Evolutionary conservation across 495 filamentous ascomycete genomes (phyloP), one percentile per base, ranked within the genome.

Genomic region (Aspergillus olivimuriae): DNA sequence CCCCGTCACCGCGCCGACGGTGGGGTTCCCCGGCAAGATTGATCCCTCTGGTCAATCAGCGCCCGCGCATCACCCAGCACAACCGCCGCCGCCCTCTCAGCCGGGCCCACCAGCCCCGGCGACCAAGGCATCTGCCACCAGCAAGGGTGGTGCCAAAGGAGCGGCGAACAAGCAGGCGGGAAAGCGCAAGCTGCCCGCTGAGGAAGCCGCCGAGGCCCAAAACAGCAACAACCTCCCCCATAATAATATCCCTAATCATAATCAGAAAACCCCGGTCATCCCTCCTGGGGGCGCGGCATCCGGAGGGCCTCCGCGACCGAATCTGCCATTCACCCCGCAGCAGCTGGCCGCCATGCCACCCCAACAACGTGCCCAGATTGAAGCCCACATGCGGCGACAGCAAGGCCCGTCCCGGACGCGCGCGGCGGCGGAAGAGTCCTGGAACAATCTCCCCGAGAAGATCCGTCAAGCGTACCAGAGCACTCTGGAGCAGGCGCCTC

Each of bases 151-250:
- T 34, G 53, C 39, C 1, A 69, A 68, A 38, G 44, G 30, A 12
- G 44, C 49, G 2, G 69, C 64, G 36, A 55, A 47, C 7, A 63
- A 74, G 59, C 51, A 61, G 51, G 22, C 53, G 66, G 26, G 57
- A 22, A 73, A 69, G 50, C 87, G 86, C 61, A 76, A 82, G 41
- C 55, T 76, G 6, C 75, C 65, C 43, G 72, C 71, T 31, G 86
- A 89, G 44, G 84, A 89, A 54, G 55, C 72, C 6, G 58, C 69
- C 12, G 84, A 86, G 46, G 63, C 71, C 18, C 69, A 69, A 19
- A 72, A 72, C 41, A 51, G 47, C 14, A n/a, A n/a, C n/a, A n/a
- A n/a, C n/a, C n/a, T n/a, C n/a, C n/a, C n/a, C n/a, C n/a, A n/a
- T n/a, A n/a, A n/a, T n/a, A n/a, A n/a, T n/a, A n/a, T n/a, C n/a